Conservation (phyloP, 805 yeast species). For the Tetrapisispora iriomotensis region DNA sequence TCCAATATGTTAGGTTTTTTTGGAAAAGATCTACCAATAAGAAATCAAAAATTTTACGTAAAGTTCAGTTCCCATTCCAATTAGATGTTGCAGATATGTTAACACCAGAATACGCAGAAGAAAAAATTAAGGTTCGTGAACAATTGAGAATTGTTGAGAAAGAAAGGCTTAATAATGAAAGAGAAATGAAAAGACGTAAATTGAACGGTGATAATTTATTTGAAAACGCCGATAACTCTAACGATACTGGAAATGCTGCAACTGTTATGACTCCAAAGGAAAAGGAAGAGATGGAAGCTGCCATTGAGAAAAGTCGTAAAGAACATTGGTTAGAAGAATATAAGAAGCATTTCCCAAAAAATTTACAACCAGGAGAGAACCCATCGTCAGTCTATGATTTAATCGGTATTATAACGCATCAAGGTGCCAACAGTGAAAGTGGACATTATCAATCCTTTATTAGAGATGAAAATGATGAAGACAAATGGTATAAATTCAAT, state of each 20-base stretch:
- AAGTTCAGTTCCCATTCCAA: conserved; percentile 90
- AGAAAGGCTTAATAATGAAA: conserved; percentile 57
- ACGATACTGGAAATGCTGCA: too few species aligned
- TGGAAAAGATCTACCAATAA: conserved; percentile 90
- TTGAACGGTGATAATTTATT: conserved; percentile 9
- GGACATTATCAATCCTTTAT: conserved; percentile 95
- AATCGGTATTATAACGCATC: conserved; percentile 78
- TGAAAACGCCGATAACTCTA: conserved; percentile 7
- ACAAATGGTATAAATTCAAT: conserved; percentile 88
- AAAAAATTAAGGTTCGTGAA: conserved; percentile 66
- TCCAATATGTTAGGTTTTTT: conserved; percentile 88
- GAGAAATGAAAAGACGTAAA: conserved; percentile 58
- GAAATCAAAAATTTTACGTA: conserved; percentile 88
- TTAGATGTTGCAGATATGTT: conserved; percentile 79
- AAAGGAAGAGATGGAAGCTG: conserved; percentile 44
- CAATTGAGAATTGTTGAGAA: conserved; percentile 67
- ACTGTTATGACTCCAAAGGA: conserved; percentile 38
- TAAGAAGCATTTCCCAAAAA: conserved; percentile 37
- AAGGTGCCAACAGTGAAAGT: conserved; percentile 91
- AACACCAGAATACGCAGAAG: conserved; percentile 61
- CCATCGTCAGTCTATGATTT: conserved; percentile 84
- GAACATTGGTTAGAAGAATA: conserved; percentile 42
- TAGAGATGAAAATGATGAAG: conserved; percentile 61
- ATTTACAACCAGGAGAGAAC: conserved; percentile 53
- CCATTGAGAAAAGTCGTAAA: conserved; percentile 36